Evolutionary conservation across 371 early-diverging fungal genomes (phyloP), one percentile per base, ranked within the genome.

Genomic region (Homolaphlyctis polyrhiza): DNA sequence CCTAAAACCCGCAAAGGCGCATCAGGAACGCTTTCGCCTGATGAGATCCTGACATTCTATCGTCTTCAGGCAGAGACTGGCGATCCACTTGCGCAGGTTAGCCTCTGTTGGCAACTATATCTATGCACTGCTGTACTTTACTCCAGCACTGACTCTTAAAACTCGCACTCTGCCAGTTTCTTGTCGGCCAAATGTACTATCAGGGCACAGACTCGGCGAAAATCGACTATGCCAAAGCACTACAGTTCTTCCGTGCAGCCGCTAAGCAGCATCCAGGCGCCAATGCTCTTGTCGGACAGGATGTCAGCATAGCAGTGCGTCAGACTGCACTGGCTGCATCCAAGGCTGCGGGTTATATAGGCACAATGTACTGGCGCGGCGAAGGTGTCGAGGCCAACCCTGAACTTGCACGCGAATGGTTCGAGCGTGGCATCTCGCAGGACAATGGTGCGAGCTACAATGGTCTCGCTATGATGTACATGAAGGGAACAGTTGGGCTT

Each of bases 281-380:
- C 35, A n/a, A 29, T 1, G 1, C 54, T 32, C 32, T 57, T 11
- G 43, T 2, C 16, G 45, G 57, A 6, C 32, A 28, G 36, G 61
- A 67, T 11, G 63, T 39, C 50, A 14, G 63, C 6, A 29, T 61
- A 39, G 16, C 33, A 2, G 39, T 43, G 28, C 57, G 43, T 58
- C 75, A 88, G 58, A 67, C 70, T 4, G 63, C 67, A 23, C 32
- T 67, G 13, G 52, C 63, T 11, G 68, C 63, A 0, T 90, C 90
- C 2, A 73, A 87, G 63, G 91, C 94, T 0, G 89, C 92, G 8
- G 91, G 89, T 0, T 83, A 86, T 62, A 64, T 92, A 13, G 98
- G 96, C 0, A 66, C 77, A 23, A 96, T 97, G 95, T 85, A 90
- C 66, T 82, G 88, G 88, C 86, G 97, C 43, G 98, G 97, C 35